Evolutionary conservation across 768 basidiomycete genomes (phyloP).

Genomic region (Amanita muscaria): DNA sequence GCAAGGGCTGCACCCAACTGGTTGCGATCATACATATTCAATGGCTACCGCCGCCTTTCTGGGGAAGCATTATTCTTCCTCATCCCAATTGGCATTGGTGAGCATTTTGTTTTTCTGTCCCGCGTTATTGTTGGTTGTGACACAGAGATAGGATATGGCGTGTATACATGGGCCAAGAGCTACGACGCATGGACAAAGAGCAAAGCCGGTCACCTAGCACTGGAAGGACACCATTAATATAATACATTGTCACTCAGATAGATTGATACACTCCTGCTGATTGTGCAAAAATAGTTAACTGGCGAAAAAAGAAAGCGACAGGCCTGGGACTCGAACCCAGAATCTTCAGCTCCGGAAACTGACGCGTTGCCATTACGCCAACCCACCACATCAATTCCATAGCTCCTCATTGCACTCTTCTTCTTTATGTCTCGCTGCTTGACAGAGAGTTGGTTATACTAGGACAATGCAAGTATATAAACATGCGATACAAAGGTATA

Average conservation of each 20-base stretch:
- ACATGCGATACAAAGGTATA: not conserved
- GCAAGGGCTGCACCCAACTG: slow-evolving; percentile 65
- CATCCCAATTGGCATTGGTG: slow-evolving; percentile 71
- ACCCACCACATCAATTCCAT: slow-evolving; percentile 28
- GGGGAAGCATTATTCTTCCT: slow-evolving; percentile 71
- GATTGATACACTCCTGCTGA: not conserved
- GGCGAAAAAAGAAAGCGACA: slow-evolving; percentile 24
- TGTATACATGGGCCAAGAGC: slow-evolving; percentile 73
- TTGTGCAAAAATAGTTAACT: not conserved
- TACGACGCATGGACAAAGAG: slow-evolving; percentile 62
- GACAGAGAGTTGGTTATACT: too few relatives aligned
- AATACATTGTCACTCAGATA: slow-evolving; percentile 5
- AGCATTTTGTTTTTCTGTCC: slow-evolving; percentile 23
- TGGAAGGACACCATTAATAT: slow-evolving; percentile 28
- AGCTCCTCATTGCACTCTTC: not conserved
- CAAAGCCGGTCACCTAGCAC: slow-evolving; percentile 71
- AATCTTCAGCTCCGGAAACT: slow-evolving; percentile 56
- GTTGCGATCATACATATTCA: slow-evolving; percentile 73
- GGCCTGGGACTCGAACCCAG: slow-evolving; percentile 58
- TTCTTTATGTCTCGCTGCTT: too few relatives aligned
- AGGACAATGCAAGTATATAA: too few relatives aligned
- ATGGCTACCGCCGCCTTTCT: slow-evolving; percentile 72
- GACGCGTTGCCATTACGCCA: slow-evolving; percentile 61
- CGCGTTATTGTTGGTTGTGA: not conserved
- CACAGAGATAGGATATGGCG: slow-evolving; percentile 52